Evolutionary conservation across 345 rosid genomes (phyloP), one percentile per base, ranked within the genome.

Genomic region (Pistacia atlantica): DNA sequence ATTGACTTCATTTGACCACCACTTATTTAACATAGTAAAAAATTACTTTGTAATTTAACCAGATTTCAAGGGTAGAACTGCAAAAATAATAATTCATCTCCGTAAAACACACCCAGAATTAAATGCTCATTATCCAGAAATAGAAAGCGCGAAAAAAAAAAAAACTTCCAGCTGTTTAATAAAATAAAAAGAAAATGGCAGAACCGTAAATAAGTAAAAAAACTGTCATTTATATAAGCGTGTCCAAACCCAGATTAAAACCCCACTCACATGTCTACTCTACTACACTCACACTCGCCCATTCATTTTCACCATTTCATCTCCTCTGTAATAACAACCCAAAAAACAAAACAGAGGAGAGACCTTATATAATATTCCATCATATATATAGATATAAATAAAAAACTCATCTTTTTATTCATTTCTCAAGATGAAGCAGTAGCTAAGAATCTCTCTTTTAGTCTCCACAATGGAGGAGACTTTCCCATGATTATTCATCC

Each of bases 261-360:
- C 70, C 75, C 75, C 80, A 63, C 55, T 72, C 78, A 70, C 86
- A 66, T 74, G 75, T 63, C 78, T 13, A 33, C 59, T 57, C 25
- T 31, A 8, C 64, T 48, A 22, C 80, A 4, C 8, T 1, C 25
- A 12, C 46, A 31, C 76, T 73, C 71, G 74, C 86, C 82, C 86
- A 75, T 79, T 73, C 57, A 76, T 75, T 78, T 80, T 77, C 77
- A 76, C 84, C 84, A 1, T 60, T 81, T 73, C 77, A n/a, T 71
- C 69, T 71, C 71, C 83, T 77, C 87, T 83, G 85, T 80, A 71
- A 42, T 38, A 12, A 59, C 62, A 48, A 59, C 54, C 13, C 33
- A n/a, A 69, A 69, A 76, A 81, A 79, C 79, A 74, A 77, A 66
- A 74, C 35, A 42, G 18, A 45, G 17, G 11, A 8, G 73, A 68